These are phyloP conservation scores for Mycena amicta DNA, from an alignment of 768 basidiomycete species.

Conservation along the genomic window DNA sequence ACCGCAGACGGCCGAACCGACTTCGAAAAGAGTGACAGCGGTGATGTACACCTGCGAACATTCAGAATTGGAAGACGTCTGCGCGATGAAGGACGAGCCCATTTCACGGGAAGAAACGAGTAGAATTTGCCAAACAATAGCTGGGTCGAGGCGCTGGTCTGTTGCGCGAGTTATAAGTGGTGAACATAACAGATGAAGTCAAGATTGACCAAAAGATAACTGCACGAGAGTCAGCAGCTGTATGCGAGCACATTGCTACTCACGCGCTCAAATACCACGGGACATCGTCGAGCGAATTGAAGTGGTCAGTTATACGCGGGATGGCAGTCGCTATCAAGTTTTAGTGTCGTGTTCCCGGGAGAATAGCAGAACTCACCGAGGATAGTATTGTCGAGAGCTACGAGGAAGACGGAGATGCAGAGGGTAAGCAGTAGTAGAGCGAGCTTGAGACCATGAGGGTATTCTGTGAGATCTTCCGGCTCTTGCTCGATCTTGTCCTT, in stretches of 20 bases:
- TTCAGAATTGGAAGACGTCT: neutral
- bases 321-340: constrained; percentile 28
- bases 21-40: constrained; percentile 41
- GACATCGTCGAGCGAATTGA: constrained; percentile 29
- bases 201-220: neutral
- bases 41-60: constrained; percentile 2
- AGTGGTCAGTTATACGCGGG: constrained; percentile 30
- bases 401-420: constrained; percentile 10
- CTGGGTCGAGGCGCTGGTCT: constrained; percentile 23
- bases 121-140: constrained; percentile 25
- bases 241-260: neutral
- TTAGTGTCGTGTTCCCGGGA: no score
- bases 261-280: neutral
- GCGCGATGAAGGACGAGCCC: no score
- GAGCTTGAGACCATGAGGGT: neutral
- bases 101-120: constrained; percentile 22
- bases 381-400: constrained; percentile 5
- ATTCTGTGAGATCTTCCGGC: constrained; percentile 1
- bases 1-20: constrained; percentile 47
- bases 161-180: no score
- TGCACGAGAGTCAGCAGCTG: neutral
- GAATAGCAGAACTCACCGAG: neutral
- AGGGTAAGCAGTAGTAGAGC: constrained; percentile 1
- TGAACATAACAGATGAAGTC: no score
- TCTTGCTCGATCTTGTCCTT: neutral